Conservation (phyloP, 371 early-diverging fungal genomes). For the Rhizopus microsporus region DNA sequence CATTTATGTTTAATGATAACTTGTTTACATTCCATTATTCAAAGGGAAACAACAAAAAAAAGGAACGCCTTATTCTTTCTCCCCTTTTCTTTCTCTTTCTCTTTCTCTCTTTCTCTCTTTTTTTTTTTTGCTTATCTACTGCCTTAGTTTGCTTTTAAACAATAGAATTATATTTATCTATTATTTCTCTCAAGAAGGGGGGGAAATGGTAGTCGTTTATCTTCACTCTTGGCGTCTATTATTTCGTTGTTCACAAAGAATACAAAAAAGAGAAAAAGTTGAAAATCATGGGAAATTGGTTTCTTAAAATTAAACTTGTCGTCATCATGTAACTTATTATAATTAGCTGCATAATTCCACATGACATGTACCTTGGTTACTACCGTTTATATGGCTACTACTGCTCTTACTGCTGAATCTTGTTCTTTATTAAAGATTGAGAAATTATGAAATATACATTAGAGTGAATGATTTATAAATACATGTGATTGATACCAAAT, state of each 20-base stretch:
- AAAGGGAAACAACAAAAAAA: constrained; percentile 9
- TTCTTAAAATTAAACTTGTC: neutral
- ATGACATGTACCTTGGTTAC: neutral
- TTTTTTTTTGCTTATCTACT: neutral
- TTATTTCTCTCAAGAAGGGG: no score
- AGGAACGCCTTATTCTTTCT: constrained; percentile 1
- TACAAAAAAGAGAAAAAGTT: neutral
- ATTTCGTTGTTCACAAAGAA: neutral
- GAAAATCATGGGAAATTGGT: neutral
- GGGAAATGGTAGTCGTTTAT: no score
- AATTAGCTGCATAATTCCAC: neutral
- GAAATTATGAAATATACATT: no score
- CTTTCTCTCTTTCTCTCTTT: constrained; percentile 4
- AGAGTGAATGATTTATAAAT: no score
- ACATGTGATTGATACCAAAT: no score
- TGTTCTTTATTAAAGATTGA: no score
- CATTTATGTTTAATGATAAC: constrained; percentile 59
- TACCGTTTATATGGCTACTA: no score
- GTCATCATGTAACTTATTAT: neutral
- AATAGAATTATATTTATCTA: no score
- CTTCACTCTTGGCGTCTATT: no score
- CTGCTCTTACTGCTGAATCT: no score
- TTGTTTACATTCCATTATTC: constrained; percentile 22
- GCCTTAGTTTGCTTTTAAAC: neutral
- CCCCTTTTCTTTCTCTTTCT: neutral